Percentiles rank a stretch among this genome's conserved stretches.
Conservation (phyloP, 176 grass and related monocot genomes). For the Elymus sibiricus region DNA sequence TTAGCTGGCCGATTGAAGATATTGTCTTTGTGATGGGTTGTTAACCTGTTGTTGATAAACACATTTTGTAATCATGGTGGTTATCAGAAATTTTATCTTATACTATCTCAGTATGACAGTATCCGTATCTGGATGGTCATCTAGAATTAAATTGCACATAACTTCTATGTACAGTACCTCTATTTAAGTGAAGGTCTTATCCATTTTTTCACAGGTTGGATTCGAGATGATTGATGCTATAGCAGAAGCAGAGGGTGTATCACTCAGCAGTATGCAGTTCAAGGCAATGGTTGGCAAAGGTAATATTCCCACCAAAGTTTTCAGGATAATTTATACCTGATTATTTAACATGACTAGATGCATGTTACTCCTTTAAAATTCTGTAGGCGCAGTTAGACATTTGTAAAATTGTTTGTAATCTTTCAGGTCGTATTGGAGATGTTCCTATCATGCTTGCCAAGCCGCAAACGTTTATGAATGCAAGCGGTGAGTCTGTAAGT, state of each 20-base stretch:
- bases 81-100: background rate
- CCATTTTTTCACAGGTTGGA: slow-evolving; percentile 60
- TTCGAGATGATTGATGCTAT: slow-evolving; percentile 99
- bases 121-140: background rate
- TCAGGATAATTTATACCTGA: slow-evolving; percentile 15
- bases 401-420: background rate
- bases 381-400: background rate
- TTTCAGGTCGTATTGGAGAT: slow-evolving; percentile 71
- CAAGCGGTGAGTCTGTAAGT: slow-evolving; percentile 99
- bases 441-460: slow-evolving; percentile 81
- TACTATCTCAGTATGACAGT: background rate
- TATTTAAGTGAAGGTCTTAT: slow-evolving; percentile 3
- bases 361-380: slow-evolving; percentile 19
- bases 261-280: slow-evolving; percentile 80
- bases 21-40: background rate
- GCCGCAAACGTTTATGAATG: slow-evolving; percentile 98
- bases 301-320: background rate
- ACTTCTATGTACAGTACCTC: background rate
- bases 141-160: background rate
- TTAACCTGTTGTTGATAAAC: background rate
- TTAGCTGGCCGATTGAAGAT: background rate
- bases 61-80: background rate
- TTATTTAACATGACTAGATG: background rate
- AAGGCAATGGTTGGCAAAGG: slow-evolving; percentile 94
- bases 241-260: slow-evolving; percentile 89